Evolutionary conservation across 352 stramenopile species (phyloP), one percentile per base, ranked within the genome.

Genomic region (Globisporangium polare): DNA sequence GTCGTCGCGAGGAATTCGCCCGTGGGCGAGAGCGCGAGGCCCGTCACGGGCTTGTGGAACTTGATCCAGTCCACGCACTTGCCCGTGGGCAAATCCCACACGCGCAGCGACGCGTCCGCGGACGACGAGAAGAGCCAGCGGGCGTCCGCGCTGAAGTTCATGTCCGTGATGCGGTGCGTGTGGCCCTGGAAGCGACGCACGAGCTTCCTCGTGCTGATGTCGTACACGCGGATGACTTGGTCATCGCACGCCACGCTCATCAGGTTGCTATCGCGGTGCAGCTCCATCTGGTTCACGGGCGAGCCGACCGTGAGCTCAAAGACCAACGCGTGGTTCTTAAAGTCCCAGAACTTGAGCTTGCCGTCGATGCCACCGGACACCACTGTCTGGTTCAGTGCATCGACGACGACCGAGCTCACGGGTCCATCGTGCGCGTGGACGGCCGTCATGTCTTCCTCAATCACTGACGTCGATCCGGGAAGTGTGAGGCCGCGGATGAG

Each of bases 1-100:
- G 89, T 97, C n/a, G 96, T 99, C 35, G 93, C 92, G 18, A 99
- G 65, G 71, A 98, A 98, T 71, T 99, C 96, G 53, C 95, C 94
- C 18, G 96, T 98, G 6, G 96, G 92, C 13, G 92, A 98, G 33
- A 98, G 75, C 0, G 91, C 88, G 33, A 99, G 64, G 6, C 92
- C 92, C 12, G 94, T 98, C 35, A 97, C 75, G 61, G 91, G 74
- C 74, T 92, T 88, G 35, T 93, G 78, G 78, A 99, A 99, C 54
- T 81, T 77, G 71, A 98, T 64, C 93, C 94, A 98, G 73, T 98
- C 95, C 45, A 98, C 79, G 64, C 94, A 98, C 47, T 96, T 90
- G 61, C 92, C 93, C 26, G 94, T 98, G 7, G 95, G 91, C 31
- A 99, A 79, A 79, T 99, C 96, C 88, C 88, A 98, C 27, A 98